These are phyloP conservation scores for Canavalia gladiata DNA, from an alignment of 306 rosid species.

Conservation along the genomic window DNA sequence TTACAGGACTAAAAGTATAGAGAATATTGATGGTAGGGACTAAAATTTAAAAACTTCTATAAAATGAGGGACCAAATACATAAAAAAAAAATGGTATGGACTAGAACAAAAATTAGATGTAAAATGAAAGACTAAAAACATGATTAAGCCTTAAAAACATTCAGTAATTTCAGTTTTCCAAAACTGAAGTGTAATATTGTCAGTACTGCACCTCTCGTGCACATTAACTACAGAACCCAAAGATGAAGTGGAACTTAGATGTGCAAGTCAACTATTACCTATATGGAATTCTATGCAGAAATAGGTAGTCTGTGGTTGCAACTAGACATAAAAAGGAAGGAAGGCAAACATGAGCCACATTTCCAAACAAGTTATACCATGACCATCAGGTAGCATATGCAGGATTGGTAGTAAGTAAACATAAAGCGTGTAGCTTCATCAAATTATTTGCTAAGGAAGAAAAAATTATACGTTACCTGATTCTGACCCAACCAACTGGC, in stretches of 20 bases:
- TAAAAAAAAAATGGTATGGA: too few species aligned
- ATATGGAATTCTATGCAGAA: slow-evolving; percentile 11
- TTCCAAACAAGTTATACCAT: slow-evolving; percentile 1
- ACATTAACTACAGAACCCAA: slow-evolving; percentile 10
- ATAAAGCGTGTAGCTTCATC: neutral
- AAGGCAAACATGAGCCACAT: slow-evolving; percentile 11
- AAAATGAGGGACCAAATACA: too few species aligned
- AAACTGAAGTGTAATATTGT: neutral
- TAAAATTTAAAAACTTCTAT: too few species aligned
- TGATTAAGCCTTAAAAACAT: slow-evolving; percentile 1
- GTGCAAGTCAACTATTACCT: neutral
- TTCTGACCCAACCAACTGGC: slow-evolving; percentile 98
- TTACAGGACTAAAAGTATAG: too few species aligned
- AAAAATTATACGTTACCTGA: slow-evolving; percentile 64
- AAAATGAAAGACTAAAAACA: neutral
- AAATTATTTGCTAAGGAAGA: neutral
- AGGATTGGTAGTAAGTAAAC: slow-evolving; percentile 8
- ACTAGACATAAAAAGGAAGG: slow-evolving; percentile 32
- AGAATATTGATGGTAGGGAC: too few species aligned
- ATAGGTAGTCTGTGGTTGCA: neutral
- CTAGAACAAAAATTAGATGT: too few species aligned
- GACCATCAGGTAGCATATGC: slow-evolving; percentile 31
- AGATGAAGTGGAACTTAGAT: neutral
- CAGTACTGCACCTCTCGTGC: neutral
- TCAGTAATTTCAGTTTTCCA: slow-evolving; percentile 5